Base-by-base conservation (phyloP, 2,329 filamentous ascomycete species). In the Phyllosticta citriasiana region DNA sequence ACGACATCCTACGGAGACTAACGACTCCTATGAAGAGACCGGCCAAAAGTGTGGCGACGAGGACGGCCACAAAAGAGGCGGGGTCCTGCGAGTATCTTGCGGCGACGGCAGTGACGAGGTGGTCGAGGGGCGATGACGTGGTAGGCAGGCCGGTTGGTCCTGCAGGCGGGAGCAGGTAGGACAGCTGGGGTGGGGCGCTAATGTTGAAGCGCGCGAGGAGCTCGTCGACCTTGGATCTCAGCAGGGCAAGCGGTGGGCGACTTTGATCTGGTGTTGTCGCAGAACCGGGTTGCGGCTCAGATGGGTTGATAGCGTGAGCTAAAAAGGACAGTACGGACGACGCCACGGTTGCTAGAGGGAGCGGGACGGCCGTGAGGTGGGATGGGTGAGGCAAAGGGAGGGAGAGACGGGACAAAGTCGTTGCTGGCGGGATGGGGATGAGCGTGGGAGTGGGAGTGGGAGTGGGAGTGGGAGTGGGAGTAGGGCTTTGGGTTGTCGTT, bases 21-120 rank as follows among this genome's bases (percentile, higher is more conserved):
- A 77, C 70, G 63, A 77, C 65, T 53, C 74, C 66, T 61, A 76
- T 74, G 59, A 77, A 71, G 64, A 71, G 65, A 60, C 72, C 62
- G 53, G 65, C 64, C 63, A 74, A 66, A 40, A 70, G 68, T 25
- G 68, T 68, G 57, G 72, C 22, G 51, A 64, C 40, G 67, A 66
- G 60, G 58, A 60, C 55, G 16, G 54, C n/a, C 16, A 50, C 6
- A 25, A 60, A 54, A 33, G 59, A 53, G 10, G 59, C 27, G 61
- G 56, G 55, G 57, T 63, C 24, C 14, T 52, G 53, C 25, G 58
- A 27, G 40, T 52, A 60, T 33, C 53, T 53, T 10, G 24, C 26
- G 22, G 53, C 58, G 57, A 27, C 53, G 53, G 53, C 55, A 33
- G 59, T 16, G 30, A 61, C 22, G 22, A 53, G 19, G 4, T 53